Evolutionary conservation across 257 asterid species (phyloP), one percentile per base, ranked within the genome.

Genomic region (Apocynum venetum): DNA sequence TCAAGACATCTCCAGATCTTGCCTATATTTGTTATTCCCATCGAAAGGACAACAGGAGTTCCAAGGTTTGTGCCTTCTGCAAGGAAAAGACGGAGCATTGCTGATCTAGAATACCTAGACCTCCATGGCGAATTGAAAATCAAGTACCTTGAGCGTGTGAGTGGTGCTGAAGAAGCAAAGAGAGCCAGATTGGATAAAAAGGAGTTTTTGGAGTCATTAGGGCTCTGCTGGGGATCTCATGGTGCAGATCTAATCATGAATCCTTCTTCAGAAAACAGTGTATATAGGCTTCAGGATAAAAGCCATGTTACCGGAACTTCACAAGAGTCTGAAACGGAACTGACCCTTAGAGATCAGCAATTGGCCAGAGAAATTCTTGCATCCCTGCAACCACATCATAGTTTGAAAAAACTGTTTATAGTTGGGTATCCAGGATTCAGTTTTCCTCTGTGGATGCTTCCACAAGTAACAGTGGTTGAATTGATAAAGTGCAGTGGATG

Each of bases 341-440:
- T 59, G 44, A 53, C 55, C 40, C 70, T 2, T 0, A 44, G 67
- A 61, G 73, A 65, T 60, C 66, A 60, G 66, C 31, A 2, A 17
- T 76, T 60, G 66, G 75, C 77, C 68, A 80, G 77, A 72, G 79
- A 64, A 53, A 71, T 82, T 59, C 69, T 60, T 31, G 78, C 75
- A 65, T 73, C 79, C 40, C 85, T 82, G 53, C 69, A 82, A 61
- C 85, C 85, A 36, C 36, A 69, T 78, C 69, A 74, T 43, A 64
- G 25, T 60, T 8, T 60, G 66, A 60, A 60, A 15, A 60, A 60
- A 60, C 40, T 60, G 40, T 60, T 60, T 60, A 25, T 60, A 60
- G 40, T 60, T 60, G 85, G 82, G 60, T 82, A 78, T 77, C 82
- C 85, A 25, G 85, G 85, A 73, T 55, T 44, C 44, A 35, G 74